phyloP scores from a whole-genome alignment of 192 early-diverging fungal species.

The Coemansia aciculifera region DNA sequence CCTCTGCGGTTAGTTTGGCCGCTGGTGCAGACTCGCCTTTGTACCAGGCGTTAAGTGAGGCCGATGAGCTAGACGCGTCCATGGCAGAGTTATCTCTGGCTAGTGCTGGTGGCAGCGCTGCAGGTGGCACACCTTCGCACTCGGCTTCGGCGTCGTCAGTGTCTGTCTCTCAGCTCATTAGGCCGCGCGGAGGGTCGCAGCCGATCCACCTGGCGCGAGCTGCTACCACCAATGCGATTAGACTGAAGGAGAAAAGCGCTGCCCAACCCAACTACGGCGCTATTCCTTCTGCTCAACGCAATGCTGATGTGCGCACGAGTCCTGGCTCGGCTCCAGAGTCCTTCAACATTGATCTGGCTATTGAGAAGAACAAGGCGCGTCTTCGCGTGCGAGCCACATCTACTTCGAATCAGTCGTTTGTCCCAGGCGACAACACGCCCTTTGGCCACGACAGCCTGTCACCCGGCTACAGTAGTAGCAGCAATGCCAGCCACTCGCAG shows the following conservation, averaged over 20 bases:
- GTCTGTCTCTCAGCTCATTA: slow-evolving; percentile 15
- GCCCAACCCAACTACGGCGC: slow-evolving; percentile 6
- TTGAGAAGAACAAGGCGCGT: slow-evolving; percentile 22
- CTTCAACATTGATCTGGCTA: slow-evolving; percentile 31
- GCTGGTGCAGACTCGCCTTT: not conserved
- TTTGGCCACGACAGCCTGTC: slow-evolving; percentile 8
- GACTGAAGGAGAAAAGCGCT: slow-evolving; percentile 38
- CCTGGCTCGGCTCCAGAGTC: slow-evolving; percentile 50
- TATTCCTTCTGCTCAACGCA: not conserved
- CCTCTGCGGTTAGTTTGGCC: not conserved
- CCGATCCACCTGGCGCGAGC: slow-evolving; percentile 45
- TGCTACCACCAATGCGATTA: slow-evolving; percentile 52
- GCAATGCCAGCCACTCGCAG: slow-evolving; percentile 14
- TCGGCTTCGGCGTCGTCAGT: slow-evolving; percentile 7
- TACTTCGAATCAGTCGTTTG: slow-evolving; percentile 31
- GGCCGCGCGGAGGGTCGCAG: slow-evolving; percentile 52
- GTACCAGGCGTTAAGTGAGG: slow-evolving; percentile 5
- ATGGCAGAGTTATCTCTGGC: slow-evolving; percentile 7
- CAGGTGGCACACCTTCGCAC: slow-evolving; percentile 7
- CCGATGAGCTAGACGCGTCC: not conserved
- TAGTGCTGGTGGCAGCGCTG: slow-evolving; percentile 10
- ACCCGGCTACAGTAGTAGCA: slow-evolving; percentile 11
- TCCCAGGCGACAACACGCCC: slow-evolving; percentile 7
- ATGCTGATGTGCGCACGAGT: not conserved
- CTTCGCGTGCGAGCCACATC: slow-evolving; percentile 41